Base-by-base conservation (phyloP, 1,284 basidiomycete species). In the Cerioporus squamosus region DNA sequence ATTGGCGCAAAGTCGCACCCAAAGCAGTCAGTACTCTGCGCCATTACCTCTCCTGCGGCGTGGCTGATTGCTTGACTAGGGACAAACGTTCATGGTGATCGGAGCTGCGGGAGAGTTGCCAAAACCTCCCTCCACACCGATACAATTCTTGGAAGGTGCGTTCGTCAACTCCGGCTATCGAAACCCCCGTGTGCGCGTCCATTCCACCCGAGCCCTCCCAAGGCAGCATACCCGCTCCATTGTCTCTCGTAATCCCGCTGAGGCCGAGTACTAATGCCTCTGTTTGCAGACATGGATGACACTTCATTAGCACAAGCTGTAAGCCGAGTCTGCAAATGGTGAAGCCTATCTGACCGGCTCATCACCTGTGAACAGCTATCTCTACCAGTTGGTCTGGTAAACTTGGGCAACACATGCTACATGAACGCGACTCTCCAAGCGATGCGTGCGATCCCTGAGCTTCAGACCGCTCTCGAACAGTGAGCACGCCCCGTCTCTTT, bases 381-480 rank as follows among this genome's bases (percentile, higher is more conserved):
- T 14, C 80, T 85, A 65, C 91, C 90, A 5, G 87, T 90, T 55
- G 90, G 91, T 15, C 74, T 90, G 66, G 81, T 77, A 71, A 88
- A 91, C 68, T 77, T 93, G 44, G 94, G 94, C 40, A 96, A 96
- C 71, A 96, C 94, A 0, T 96, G 94, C 70, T 98, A 98, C 75
- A 93, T 98, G 87, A 98, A 98, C 71, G 89, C 97, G 6, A 95
- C 94, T 0, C 79, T 99, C 2, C 97, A 99, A 77, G 91, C 94
- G 15, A 81, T 99, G 62, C 89, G 94, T 18, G 87, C 91, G 2
- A 91, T 99, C 54, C 95, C 95, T 0, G 94, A 98, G 69, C 81
- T 99, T 1, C 89, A 91, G 66, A 72, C 77, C 1, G 88, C 91
- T 1, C 79, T 97, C 20, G 74, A 73, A 61, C 74, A 74, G 86